Conservation (phyloP, 768 basidiomycete species). For the Porpolomopsis calyptriformis region DNA sequence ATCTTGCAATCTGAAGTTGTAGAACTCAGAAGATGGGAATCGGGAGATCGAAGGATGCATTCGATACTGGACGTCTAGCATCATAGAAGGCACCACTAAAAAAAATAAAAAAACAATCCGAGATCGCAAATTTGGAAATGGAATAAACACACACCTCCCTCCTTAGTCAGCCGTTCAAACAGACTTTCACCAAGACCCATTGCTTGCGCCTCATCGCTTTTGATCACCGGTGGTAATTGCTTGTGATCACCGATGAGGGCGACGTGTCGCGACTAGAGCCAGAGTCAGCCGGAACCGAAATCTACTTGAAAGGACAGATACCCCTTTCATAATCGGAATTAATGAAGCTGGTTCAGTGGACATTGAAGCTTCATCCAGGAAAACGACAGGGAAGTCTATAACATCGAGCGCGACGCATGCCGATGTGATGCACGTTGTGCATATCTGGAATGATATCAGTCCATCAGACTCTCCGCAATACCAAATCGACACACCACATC, state of each 20-base stretch:
- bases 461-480: neutral
- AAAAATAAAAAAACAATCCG: neutral
- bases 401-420: conserved; percentile 54
- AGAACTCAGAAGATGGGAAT: conserved; percentile 82
- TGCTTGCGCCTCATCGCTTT: conserved; percentile 60
- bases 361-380: conserved; percentile 94
- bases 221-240: conserved; percentile 83
- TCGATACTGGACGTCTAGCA: conserved; percentile 91
- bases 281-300: neutral
- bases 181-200: conserved; percentile 71
- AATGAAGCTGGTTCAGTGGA: conserved; percentile 88
- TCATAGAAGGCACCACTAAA: conserved; percentile 74
- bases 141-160: conserved; percentile 48
- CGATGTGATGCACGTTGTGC: conserved; percentile 80
- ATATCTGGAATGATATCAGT: conserved; percentile 39
- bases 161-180: conserved; percentile 82
- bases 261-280: conserved; percentile 59
- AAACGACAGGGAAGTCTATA: conserved; percentile 85
- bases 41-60: conserved; percentile 88
- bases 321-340: conserved; percentile 90
- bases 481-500: conserved; percentile 53
- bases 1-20: conserved; percentile 56
- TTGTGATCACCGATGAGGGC: conserved; percentile 96
- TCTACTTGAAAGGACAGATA: conserved; percentile 31
- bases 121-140: conserved; percentile 5